Evolutionary conservation across 352 stramenopile species (phyloP), one percentile per base, ranked within the genome.

Genomic region (Phytophthora pistaciae): DNA sequence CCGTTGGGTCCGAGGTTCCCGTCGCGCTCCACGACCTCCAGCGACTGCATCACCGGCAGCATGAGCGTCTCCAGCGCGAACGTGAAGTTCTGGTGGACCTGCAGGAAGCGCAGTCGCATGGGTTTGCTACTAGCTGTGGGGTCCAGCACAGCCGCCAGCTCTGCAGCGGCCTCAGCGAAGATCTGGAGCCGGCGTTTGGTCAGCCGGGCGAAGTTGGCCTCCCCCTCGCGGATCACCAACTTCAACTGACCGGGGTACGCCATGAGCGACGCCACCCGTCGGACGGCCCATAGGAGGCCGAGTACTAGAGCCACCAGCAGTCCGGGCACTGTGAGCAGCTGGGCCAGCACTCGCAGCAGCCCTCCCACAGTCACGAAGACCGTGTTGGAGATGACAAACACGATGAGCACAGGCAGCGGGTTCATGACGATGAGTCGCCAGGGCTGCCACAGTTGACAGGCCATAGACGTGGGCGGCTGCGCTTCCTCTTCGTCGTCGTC

Each of bases 171-270:
- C 44, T 94, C 87, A 8, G 88, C 64, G 48, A 91, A 86, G 70
- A 95, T 88, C 21, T 86, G 80, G 6, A 96, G 64, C 8, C 87
- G 83, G 5, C 85, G 84, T 70, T 91, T 91, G 5, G 78, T 87
- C 49, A 95, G 72, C 8, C 85, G 77, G 50, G 87, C 84, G 27
- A 94, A 96, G 53, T 82, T 95, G 66, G 77, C 77, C 66, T 96
- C 90, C 0, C 88, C 88, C 59, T 96, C 90, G 55, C 90, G 82
- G 48, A 91, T 90, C 36, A 96, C 88, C 33, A 96, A 72, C 25
- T 77, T 70, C 25, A 96, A 67, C 40, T 96, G 90, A 1, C 90
- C 90, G 0, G 90, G 90, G 55, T 86, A 96, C 38, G 82, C 80
- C 62, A 95, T 77, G 36, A 91, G 70, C 21, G 82, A 85, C 25